Evolutionary conservation across 73 alveolate genomes (phyloP).

Genomic region (Paramecium tetraurelia): DNA sequence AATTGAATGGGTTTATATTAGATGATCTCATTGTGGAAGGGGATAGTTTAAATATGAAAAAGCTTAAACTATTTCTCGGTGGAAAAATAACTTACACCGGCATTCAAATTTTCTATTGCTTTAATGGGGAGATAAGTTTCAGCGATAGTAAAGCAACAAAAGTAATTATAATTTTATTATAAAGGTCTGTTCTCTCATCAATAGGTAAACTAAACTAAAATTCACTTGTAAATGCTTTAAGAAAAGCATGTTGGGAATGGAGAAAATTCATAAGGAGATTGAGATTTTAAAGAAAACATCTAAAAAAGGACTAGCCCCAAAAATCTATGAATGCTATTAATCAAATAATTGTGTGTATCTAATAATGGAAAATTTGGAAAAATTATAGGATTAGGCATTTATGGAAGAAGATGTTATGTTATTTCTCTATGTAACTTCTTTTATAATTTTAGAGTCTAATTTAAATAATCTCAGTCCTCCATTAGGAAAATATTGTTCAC

Average conservation of each 20-base stretch:
- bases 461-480: background rate
- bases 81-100: background rate
- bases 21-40: background rate
- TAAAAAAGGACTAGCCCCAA: background rate
- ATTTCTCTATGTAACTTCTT: background rate
- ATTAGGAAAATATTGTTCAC: background rate
- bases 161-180: background rate
- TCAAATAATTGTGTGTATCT: background rate
- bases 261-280: background rate
- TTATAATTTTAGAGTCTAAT: background rate
- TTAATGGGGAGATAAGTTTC: background rate
- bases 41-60: background rate
- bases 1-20: background rate
- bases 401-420: background rate
- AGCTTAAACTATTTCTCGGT: background rate
- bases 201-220: background rate
- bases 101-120: background rate
- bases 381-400: background rate
- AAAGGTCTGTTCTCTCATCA: background rate
- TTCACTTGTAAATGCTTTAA: background rate
- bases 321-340: background rate
- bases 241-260: background rate
- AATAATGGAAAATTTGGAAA: background rate
- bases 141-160: background rate
- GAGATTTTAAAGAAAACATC: background rate